phyloP scores from a whole-genome alignment of 768 basidiomycete genomes.

The Suillus fuscotomentosus region DNA sequence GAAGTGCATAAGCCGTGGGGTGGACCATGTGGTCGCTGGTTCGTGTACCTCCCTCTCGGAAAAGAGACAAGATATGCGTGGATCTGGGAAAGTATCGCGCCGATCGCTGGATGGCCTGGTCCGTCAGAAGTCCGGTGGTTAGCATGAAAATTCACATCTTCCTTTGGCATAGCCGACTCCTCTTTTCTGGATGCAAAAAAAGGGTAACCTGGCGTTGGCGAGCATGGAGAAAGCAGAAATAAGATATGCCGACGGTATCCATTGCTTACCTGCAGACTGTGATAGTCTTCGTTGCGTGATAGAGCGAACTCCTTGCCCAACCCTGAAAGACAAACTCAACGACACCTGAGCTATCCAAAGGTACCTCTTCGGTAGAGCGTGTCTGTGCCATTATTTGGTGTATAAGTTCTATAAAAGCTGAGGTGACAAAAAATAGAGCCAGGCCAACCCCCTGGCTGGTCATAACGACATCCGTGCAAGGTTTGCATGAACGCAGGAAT shows the following conservation, averaged over 20 bases:
- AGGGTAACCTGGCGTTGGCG: not conserved
- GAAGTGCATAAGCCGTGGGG: too few relatives aligned
- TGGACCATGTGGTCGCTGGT: too few relatives aligned
- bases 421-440: not conserved
- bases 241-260: not conserved
- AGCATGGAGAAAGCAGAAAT: not conserved
- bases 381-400: too few relatives aligned
- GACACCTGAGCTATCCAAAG: conserved; percentile 42
- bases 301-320: too few relatives aligned
- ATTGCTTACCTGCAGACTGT: not conserved
- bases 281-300: not conserved
- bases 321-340: not conserved
- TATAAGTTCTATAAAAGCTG: not conserved
- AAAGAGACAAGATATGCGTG: conserved; percentile 78
- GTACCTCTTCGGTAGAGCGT: too few relatives aligned
- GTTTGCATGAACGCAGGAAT: not conserved
- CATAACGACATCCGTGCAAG: not conserved
- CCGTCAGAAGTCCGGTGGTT: too few relatives aligned
- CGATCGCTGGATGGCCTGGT: conserved; percentile 64
- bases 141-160: too few relatives aligned
- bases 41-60: too few relatives aligned
- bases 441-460: not conserved
- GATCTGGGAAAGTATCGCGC: conserved; percentile 63
- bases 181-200: not conserved
- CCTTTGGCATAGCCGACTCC: not conserved